A percentile compares a stretch with the other conserved stretches of the same genome.
Evolutionary conservation across 768 basidiomycete species (phyloP).

Genomic region (Amanita exitialis): DNA sequence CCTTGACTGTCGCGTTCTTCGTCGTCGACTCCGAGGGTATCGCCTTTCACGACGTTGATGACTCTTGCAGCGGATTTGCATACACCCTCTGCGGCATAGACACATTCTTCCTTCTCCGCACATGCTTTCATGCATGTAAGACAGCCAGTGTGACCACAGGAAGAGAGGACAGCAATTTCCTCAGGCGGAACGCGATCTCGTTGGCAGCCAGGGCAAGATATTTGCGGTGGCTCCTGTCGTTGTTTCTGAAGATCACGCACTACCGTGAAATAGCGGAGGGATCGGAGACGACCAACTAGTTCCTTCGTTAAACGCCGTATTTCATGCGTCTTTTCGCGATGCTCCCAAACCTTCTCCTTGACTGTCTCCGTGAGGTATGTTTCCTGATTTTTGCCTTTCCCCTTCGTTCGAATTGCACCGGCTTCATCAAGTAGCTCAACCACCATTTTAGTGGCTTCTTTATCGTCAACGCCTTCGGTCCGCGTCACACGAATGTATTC

Average conservation of each 20-base stretch:
- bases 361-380: conserved; percentile 41
- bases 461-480: conserved; percentile 67
- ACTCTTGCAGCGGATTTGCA: conserved; percentile 76
- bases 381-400: conserved; percentile 45
- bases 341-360: conserved; percentile 65
- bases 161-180: conserved; percentile 79
- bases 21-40: conserved; percentile 74
- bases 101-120: conserved; percentile 75
- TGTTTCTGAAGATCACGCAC: conserved; percentile 85
- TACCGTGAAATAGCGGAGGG: conserved; percentile 84
- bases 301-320: conserved; percentile 82
- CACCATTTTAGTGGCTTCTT: conserved; percentile 60
- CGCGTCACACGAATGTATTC: conserved; percentile 66
- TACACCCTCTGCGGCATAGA: conserved; percentile 54
- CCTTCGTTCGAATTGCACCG: conserved; percentile 34
- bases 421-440: conserved; percentile 52
- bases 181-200: conserved; percentile 44
- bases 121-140: conserved; percentile 58
- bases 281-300: conserved; percentile 81
- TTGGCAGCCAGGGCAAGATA: conserved; percentile 56
- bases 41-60: conserved; percentile 75
- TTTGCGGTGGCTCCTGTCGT: conserved; percentile 42
- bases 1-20: conserved; percentile 60
- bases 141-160: conserved; percentile 88
- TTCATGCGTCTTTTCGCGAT: conserved; percentile 81